Base-by-base conservation (phyloP, 768 basidiomycete species). In the Rhodotorula toruloides region DNA sequence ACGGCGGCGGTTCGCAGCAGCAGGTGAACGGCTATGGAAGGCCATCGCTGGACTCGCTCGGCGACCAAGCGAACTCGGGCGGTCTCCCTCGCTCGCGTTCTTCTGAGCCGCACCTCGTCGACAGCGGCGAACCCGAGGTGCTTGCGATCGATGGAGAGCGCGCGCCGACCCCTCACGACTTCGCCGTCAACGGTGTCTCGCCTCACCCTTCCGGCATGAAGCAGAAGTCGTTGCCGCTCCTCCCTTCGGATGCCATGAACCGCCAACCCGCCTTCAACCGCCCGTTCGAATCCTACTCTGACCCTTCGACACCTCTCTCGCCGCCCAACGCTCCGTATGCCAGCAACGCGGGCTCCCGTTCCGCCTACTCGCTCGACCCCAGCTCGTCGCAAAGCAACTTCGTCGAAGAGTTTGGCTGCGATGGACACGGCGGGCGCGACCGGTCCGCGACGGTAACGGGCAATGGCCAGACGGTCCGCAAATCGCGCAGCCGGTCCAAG, bases 361-460 rank as follows among this genome's bases (percentile, higher is more conserved):
- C 68, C n/a, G 63, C 63, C 22, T 65, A 70, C 48, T 62, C 68
- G 37, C 53, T 70, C 58, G 48, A 17, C 55, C 53, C 58, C 3
- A 48, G 54, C 12, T 34, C 46, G 9, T 54, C 53, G 36, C 40
- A 42, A 8, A 25, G 39, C 39, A 29, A 27, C 39, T 27, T 40
- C 34, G 32, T 11, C 14, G 43, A 29, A 29, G 64, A 54, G 13
- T 54, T 58, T 7, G 43, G 52, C 32, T 32, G 19, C 37, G 54
- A 27, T 17, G 8, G 21, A 17, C 34, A 34, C 14, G 32, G 22
- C 22, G 36, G 2, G 22, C 34, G 46, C 44, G 4, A 32, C 25
- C 31, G 54, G 53, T 43, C 31, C 54, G 40, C 17, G 9, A 40
- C 58, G 29, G 13, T 8, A n/a, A 5, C 40, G 22, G n/a, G 8